These are phyloP conservation scores for Penicillium bialowiezense DNA, from an alignment of 495 filamentous ascomycete genomes.

Conservation along the genomic window DNA sequence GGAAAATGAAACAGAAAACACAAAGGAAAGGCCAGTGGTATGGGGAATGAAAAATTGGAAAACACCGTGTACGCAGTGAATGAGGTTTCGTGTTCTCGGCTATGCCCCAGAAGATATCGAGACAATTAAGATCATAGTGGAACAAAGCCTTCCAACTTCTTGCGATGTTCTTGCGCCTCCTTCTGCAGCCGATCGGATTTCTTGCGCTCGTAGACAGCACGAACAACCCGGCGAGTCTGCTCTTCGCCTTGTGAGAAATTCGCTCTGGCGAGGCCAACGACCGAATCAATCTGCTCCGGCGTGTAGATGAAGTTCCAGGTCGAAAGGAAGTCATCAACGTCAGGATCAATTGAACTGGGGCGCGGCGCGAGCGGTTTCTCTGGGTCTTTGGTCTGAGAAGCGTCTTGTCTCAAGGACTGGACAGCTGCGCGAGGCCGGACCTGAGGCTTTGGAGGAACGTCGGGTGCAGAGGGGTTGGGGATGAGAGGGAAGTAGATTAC, in stretches of 20 bases:
- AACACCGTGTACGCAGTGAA: too few relatives aligned
- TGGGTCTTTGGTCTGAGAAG: constrained; percentile 17
- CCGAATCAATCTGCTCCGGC: constrained; percentile 76
- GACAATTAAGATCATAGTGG: constrained; percentile 18
- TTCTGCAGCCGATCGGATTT: constrained; percentile 61
- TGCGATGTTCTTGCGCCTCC: constrained; percentile 49
- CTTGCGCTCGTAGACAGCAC: constrained; percentile 92
- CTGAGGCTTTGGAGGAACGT: constrained; percentile 24
- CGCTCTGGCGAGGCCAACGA: constrained; percentile 75
- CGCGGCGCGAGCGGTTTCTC: constrained; percentile 35
- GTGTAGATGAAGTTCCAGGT: constrained; percentile 99
- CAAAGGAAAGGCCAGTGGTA: too few relatives aligned
- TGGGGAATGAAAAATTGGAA: too few relatives aligned
- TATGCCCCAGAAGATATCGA: too few relatives aligned
- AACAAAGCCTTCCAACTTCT: constrained; percentile 40
- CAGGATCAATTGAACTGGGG: constrained; percentile 75
- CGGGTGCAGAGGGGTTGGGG: constrained; percentile 59
- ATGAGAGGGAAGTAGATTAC: constrained; percentile 91
- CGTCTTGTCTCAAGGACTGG: constrained; percentile 14
- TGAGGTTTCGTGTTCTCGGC: too few relatives aligned
- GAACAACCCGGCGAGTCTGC: constrained; percentile 70
- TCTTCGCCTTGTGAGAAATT: constrained; percentile 82
- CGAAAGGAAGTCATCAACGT: constrained; percentile 75
- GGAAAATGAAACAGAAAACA: too few relatives aligned
- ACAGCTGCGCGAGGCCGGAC: constrained; percentile 23